Conservation (phyloP, 257 asterid genomes). For the Solanum sejunctum region DNA sequence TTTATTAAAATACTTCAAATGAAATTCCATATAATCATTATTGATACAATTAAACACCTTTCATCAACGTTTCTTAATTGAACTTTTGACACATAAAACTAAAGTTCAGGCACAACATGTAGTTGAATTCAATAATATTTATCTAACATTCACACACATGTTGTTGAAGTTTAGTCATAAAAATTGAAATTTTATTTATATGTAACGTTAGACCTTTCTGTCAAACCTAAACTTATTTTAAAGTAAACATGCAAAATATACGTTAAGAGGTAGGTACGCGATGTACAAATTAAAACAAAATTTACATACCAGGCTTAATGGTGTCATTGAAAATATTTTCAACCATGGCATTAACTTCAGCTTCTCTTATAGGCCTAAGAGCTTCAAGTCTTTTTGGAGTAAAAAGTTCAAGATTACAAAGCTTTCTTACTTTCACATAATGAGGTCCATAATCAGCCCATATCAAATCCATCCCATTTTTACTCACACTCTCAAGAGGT, state of each 20-base stretch:
- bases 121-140: too few species aligned
- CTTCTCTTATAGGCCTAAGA: constrained; percentile 71
- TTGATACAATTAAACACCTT: not conserved
- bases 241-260: not conserved
- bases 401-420: constrained; percentile 75
- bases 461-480: constrained; percentile 64
- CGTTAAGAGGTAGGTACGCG: not conserved
- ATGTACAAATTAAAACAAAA: not conserved
- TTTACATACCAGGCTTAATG: not conserved
- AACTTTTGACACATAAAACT: not conserved
- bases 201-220: not conserved
- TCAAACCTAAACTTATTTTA: not conserved
- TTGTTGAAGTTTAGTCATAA: not conserved
- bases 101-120: not conserved
- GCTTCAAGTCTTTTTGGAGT: constrained; percentile 57
- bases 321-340: constrained; percentile 46
- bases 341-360: constrained; percentile 74
- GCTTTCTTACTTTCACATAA: constrained; percentile 72
- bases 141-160: not conserved
- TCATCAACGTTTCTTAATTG: not conserved
- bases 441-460: constrained; percentile 95
- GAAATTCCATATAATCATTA: not conserved
- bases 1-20: not conserved
- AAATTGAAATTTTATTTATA: not conserved
- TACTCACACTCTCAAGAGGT: constrained; percentile 34